Evolutionary conservation across 305 asterid genomes (phyloP), one percentile per base, ranked within the genome.

Genomic region (Fraxinus latifolia): DNA sequence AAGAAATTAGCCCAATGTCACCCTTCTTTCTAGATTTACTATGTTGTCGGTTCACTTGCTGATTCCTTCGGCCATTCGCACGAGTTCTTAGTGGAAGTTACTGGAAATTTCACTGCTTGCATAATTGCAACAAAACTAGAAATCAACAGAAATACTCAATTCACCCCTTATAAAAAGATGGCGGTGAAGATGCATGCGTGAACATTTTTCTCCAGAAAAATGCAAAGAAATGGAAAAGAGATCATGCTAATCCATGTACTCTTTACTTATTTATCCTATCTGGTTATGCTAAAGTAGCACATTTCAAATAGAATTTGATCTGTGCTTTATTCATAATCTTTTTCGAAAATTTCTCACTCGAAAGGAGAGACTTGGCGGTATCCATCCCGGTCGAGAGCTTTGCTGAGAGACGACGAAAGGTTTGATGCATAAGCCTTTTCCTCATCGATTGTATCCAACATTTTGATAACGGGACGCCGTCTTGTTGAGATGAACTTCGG

Each of bases 381-480:
- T 80, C 85, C 70, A 34, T 86, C 86, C 8, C 14, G 82, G 44
- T 82, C 84, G 1, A 79, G 34, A 23, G 47, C 80, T 77, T 67
- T 82, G 65, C 55, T 60, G 14, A 75, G 74, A n/a, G 87, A 80
- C 15, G 89, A 53, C 1, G 86, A 82, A 55, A 76, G 67, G 47
- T 80, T 11, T 2, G 89, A 85, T 77, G 84, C 82, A 65, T 88
- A 89, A 42, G 89, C 85, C 84, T 89, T 90, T 74, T 91, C 93
- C 68, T 91, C 95, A 50, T 89, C 82, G 82, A 91, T 91, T 62
- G 93, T 90, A 71, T 90, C 93, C 86, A 91, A 36, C 62, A 76
- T 84, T 77, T 85, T 88, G 11, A 85, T 2, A 3, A 79, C 29
- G 0, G 92, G 90, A 27, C 88, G 90, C 83, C 85, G 88, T n/a